Evolutionary conservation across 805 yeast genomes (phyloP).

Genomic region (Saccharomycopsis babjevae): DNA sequence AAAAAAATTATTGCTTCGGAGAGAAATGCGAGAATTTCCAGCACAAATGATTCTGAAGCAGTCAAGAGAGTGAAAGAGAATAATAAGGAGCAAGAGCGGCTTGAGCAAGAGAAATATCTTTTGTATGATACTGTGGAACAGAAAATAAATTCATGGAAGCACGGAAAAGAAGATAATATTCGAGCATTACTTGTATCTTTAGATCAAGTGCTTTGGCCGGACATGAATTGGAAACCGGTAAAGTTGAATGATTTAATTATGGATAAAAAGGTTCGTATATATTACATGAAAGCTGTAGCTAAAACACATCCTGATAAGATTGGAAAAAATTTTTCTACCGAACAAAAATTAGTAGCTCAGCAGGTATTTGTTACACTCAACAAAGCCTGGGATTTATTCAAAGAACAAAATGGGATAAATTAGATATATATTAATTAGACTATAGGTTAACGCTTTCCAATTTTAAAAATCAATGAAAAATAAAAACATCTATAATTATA

Average conservation of each 20-base stretch:
- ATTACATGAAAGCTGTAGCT: constrained; percentile 86
- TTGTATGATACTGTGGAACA: constrained; percentile 54
- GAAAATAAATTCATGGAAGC: constrained; percentile 51
- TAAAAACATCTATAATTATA: not conserved
- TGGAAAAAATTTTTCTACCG: constrained; percentile 44
- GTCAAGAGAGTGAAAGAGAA: constrained; percentile 41
- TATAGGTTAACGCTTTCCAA: too few species aligned
- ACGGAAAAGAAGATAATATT: constrained; percentile 70
- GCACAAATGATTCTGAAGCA: constrained; percentile 28
- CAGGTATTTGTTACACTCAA: constrained; percentile 75
- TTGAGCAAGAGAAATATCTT: constrained; percentile 48
- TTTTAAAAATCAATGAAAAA: not conserved
- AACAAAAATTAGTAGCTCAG: constrained; percentile 76
- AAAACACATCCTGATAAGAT: constrained; percentile 85
- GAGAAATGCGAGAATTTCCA: constrained; percentile 16
- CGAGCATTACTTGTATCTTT: constrained; percentile 67
- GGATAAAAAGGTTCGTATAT: constrained; percentile 80
- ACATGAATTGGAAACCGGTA: constrained; percentile 55
- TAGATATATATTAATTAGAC: constrained; percentile 14
- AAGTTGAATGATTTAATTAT: constrained; percentile 67
- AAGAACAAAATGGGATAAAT: constrained; percentile 41
- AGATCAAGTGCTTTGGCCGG: constrained; percentile 58
- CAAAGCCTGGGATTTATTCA: constrained; percentile 83
- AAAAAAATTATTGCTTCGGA: not conserved
- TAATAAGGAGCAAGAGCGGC: constrained; percentile 33